Evolutionary conservation across 179 eudicot genomes (phyloP).

Genomic region (Beta macrorhiza): DNA sequence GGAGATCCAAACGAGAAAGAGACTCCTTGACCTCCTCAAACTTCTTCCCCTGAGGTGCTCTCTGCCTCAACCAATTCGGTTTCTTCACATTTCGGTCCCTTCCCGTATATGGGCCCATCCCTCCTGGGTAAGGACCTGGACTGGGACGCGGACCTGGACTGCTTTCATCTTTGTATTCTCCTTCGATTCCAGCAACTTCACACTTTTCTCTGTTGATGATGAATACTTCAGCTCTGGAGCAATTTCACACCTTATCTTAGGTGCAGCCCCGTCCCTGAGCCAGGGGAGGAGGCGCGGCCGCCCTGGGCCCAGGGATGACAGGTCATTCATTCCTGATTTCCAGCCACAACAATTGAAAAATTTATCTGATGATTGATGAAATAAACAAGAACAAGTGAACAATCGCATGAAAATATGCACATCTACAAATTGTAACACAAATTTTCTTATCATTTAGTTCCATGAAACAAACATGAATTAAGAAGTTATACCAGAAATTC

Average conservation of each 20-base stretch:
- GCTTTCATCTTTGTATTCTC: conserved; percentile 13
- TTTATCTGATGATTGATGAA: too few relatives aligned
- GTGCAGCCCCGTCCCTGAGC: too few relatives aligned
- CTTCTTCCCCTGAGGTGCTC: conserved; percentile 79
- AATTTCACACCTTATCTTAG: conserved; percentile 23
- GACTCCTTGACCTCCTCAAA: conserved; percentile 76
- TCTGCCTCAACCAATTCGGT: conserved; percentile 86
- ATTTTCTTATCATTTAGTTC: too few relatives aligned
- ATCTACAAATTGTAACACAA: too few relatives aligned
- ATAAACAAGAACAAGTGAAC: too few relatives aligned
- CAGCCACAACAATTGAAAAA: too few relatives aligned
- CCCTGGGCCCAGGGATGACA: too few relatives aligned
- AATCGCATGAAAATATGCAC: too few relatives aligned
- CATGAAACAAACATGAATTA: too few relatives aligned
- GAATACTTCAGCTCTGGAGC: conserved; percentile 1
- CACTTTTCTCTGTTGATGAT: not conserved
- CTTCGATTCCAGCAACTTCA: conserved; percentile 22
- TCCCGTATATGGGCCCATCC: conserved; percentile 52
- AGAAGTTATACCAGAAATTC: too few relatives aligned
- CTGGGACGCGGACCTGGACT: conserved; percentile 2
- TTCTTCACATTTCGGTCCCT: conserved; percentile 81
- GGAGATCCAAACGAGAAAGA: conserved; percentile 63
- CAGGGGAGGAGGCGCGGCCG: too few relatives aligned
- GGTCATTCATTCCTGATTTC: too few relatives aligned
- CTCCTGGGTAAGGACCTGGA: conserved; percentile 33